Evolutionary conservation across 345 rosid species (phyloP), one percentile per base, ranked within the genome.

Genomic region (Aegle marmelos): DNA sequence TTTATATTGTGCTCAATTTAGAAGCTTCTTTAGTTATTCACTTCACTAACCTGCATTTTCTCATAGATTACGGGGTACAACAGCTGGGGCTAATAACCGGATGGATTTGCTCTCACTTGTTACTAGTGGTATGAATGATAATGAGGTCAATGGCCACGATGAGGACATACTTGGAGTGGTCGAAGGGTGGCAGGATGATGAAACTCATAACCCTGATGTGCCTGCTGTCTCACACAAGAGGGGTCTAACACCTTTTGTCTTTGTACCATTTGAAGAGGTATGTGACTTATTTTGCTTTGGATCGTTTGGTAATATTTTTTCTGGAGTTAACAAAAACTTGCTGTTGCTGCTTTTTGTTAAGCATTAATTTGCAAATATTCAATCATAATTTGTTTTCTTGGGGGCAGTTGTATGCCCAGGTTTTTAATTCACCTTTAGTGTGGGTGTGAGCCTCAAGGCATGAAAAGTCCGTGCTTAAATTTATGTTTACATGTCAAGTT

Each of bases 211-310:
- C 60, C 96, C 96, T 4, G 92, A 92, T 82, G 90, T 92, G 48
- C 96, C 96, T 83, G 96, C 94, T 16, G 85, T 92, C 65, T 93
- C 96, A 6, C 98, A 95, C 83, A 91, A 73, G 79, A 91, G 99
- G 86, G 99, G 98, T 14, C 82, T 93, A 78, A 88, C 93, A 34
- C 94, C 99, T 8, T 95, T 92, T 25, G 91, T 92, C 68, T 95
- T 95, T 79, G 94, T 95, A 77, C 97, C 99, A 66, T 95, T 93
- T 83, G 95, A 92, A 79, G 96, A 93, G 99, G 99, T 83, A 87
- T 63, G 56, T 39, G 69, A 2, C 70, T 75, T 24, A n/a, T 34
- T 14, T 63, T 61, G 10, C 8, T 70, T 50, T 25, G 22, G n/a
- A 72, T 39, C 31, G 24, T 11, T 39, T 39, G 10, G 37, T 36